phyloP scores from a whole-genome alignment of 805 yeast species.

The Metschnikowia dekortorum region DNA sequence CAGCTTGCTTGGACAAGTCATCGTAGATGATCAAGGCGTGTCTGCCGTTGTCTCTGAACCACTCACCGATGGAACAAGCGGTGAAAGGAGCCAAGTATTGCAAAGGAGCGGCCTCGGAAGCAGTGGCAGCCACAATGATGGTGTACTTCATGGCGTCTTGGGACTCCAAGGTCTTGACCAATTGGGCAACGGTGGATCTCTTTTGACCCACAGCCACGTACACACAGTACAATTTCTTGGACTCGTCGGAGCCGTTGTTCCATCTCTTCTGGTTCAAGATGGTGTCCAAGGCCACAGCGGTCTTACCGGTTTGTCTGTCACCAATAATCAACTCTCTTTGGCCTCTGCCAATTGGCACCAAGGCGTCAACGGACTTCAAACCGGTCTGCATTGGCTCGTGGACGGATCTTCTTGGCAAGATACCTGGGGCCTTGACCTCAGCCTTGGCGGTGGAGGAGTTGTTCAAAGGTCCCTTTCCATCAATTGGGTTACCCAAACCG shows the following conservation, averaged over 20 bases:
- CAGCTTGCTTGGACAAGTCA: slow-evolving; percentile 99
- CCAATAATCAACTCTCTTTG: slow-evolving; percentile 99
- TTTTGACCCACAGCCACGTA: slow-evolving; percentile 99
- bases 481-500: slow-evolving; percentile 98
- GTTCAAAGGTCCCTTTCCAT: slow-evolving; percentile 98
- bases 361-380: slow-evolving; percentile 97
- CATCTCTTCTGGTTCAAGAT: slow-evolving; percentile 98
- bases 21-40: slow-evolving; percentile 97
- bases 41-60: slow-evolving; percentile 99
- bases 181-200: slow-evolving; percentile 99
- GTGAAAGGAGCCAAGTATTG: slow-evolving; percentile 99
- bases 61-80: slow-evolving; percentile 99
- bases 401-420: slow-evolving; percentile 97
- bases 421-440: slow-evolving; percentile 99
- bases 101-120: slow-evolving; percentile 99
- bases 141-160: slow-evolving; percentile 97
- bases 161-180: slow-evolving; percentile 98
- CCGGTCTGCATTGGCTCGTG: slow-evolving; percentile 99
- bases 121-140: slow-evolving; percentile 98
- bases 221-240: slow-evolving; percentile 98
- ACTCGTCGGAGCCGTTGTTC: slow-evolving; percentile 92
- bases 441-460: slow-evolving; percentile 86
- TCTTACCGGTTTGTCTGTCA: slow-evolving; percentile 99
- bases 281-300: slow-evolving; percentile 98
- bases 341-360: slow-evolving; percentile 99